Conservation (phyloP, 2,329 filamentous ascomycete genomes). For the Cytospora piceicola region DNA sequence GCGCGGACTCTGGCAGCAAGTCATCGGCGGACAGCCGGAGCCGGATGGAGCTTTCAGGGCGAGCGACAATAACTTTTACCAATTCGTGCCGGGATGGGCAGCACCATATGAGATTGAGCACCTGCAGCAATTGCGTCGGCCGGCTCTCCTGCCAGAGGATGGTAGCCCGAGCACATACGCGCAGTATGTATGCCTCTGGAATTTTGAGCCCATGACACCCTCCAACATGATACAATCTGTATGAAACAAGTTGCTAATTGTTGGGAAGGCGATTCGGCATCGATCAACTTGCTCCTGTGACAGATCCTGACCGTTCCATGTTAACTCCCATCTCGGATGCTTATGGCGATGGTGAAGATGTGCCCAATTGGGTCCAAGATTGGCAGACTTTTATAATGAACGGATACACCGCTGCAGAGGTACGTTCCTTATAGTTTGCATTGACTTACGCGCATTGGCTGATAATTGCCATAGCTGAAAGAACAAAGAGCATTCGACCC, state of each 20-base stretch:
- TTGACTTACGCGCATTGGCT: not conserved
- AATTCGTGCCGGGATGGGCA: not conserved
- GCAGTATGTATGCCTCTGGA: not conserved
- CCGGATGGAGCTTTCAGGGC: no score
- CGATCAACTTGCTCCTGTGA: not conserved
- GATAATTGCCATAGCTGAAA: not conserved
- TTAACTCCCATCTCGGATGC: not conserved
- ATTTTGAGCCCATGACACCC: not conserved
- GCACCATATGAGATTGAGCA: fast-evolving
- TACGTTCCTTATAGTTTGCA: not conserved
- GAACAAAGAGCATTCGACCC: not conserved
- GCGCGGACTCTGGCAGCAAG: not conserved
- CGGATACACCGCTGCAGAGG: not conserved
- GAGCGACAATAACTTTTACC: not conserved
- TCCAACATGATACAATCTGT: no score
- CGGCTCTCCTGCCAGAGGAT: not conserved
- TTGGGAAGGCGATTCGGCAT: not conserved
- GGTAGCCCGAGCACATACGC: not conserved
- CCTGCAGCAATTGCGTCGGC: not conserved
- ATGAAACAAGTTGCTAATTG: not conserved
- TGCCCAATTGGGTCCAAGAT: not conserved
- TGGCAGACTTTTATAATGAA: not conserved
- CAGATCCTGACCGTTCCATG: not conserved
- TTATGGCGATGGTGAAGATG: not conserved
- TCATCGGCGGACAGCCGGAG: no score